Percentiles rank a stretch among this genome's conserved stretches.
These are phyloP conservation scores for Lonicera japonica DNA, from an alignment of 129 eudicot species.

Conservation along the genomic window DNA sequence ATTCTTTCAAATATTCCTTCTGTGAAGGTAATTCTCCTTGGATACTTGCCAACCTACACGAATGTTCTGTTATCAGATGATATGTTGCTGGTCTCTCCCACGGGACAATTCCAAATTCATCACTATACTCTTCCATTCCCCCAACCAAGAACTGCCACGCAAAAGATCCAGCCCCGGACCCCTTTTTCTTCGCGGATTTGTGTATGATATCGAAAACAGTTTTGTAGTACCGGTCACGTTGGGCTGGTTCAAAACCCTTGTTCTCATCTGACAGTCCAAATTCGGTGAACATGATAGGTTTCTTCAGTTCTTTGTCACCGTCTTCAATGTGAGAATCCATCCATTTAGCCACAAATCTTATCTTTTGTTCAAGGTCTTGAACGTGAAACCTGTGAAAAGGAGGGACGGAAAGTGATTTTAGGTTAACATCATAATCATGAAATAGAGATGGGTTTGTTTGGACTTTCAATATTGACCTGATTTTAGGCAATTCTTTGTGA, in stretches of 20 bases:
- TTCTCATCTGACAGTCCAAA: slow-evolving; percentile 69
- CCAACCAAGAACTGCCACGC: slow-evolving; percentile 93
- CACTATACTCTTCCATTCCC: slow-evolving; percentile 81
- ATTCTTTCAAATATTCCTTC: slow-evolving; percentile 31
- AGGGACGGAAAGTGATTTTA: neutral
- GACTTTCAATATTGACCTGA: no score
- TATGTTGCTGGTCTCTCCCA: slow-evolving; percentile 63
- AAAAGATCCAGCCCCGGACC: slow-evolving; percentile 80
- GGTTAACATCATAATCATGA: no score
- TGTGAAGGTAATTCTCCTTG: slow-evolving; percentile 40
- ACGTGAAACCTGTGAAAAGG: slow-evolving; percentile 45
- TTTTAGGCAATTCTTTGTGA: no score
- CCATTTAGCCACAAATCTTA: slow-evolving; percentile 71
- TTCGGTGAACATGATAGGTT: slow-evolving; percentile 83
- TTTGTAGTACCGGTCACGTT: slow-evolving; percentile 55
- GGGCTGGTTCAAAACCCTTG: slow-evolving; percentile 58
- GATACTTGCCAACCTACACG: slow-evolving; percentile 54
- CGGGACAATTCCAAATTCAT: slow-evolving; percentile 82
- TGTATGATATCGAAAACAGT: slow-evolving; percentile 60
- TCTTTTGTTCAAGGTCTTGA: slow-evolving; percentile 49
- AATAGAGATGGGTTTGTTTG: neutral
- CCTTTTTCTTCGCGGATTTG: slow-evolving; percentile 65
- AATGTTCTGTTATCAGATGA: slow-evolving; percentile 58
- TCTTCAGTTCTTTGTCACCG: slow-evolving; percentile 65
- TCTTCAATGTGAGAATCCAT: slow-evolving; percentile 89